Evolutionary conservation across 2,329 filamentous ascomycete genomes (phyloP).

Genomic region (Ceratocystis smalleyi): DNA sequence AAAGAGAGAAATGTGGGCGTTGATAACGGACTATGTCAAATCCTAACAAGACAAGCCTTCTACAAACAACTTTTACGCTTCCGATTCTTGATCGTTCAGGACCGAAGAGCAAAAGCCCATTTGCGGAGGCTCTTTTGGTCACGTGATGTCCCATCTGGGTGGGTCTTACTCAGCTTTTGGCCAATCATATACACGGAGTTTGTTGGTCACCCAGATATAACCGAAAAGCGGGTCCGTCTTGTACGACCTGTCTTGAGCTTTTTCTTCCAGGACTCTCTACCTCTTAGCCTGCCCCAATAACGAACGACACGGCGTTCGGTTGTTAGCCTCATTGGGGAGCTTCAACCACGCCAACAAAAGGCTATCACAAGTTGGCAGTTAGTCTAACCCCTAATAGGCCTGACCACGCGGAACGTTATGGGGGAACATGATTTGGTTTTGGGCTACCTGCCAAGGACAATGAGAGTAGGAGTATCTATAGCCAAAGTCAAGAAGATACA

Average conservation of each 20-base stretch:
- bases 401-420: slow-evolving; percentile 56
- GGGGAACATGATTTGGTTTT: slow-evolving; percentile 52
- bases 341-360: slow-evolving; percentile 56
- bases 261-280: not conserved
- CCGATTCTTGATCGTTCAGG: slow-evolving; percentile 12
- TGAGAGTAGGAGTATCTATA: slow-evolving; percentile 24
- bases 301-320: slow-evolving; percentile 34
- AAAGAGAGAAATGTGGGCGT: not conserved
- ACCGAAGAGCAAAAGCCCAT: slow-evolving; percentile 2
- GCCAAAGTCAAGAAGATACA: slow-evolving; percentile 38
- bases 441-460: slow-evolving; percentile 30
- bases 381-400: slow-evolving; percentile 48
- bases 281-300: no score
- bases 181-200: slow-evolving; percentile 1
- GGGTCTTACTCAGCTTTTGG: not conserved
- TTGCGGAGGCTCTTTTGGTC: not conserved
- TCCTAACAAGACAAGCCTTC: slow-evolving; percentile 7
- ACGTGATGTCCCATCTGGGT: not conserved
- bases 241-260: not conserved
- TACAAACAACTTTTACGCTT: slow-evolving; percentile 5
- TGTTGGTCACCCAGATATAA: not conserved
- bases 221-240: not conserved
- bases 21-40: not conserved
- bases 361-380: slow-evolving; percentile 45
- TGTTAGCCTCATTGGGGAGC: slow-evolving; percentile 71